Conservation (phyloP, 208 protist genomes). For the Leishmania lainsoni region DNA sequence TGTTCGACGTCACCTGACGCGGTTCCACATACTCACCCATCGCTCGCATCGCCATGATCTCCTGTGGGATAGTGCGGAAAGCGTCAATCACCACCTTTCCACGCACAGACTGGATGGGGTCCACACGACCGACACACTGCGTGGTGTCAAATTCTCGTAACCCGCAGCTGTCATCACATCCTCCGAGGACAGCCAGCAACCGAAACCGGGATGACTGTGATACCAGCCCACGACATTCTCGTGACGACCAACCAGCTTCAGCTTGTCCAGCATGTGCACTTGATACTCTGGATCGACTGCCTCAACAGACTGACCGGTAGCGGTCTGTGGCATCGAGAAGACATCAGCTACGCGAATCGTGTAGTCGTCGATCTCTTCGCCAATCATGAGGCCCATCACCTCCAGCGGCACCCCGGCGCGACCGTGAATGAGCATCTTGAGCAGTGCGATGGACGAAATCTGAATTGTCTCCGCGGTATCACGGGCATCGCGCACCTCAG, state of each 20-base stretch:
- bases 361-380: constrained; percentile 99
- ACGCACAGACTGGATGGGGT: constrained; percentile 99
- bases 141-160: constrained; percentile 98
- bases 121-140: constrained; percentile 99
- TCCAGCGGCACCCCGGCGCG: constrained; percentile 99
- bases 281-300: constrained; percentile 99
- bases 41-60: constrained; percentile 91
- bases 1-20: constrained; percentile 99
- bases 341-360: constrained; percentile 99
- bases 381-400: constrained; percentile 99
- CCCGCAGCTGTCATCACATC: constrained; percentile 99
- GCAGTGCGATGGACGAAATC: constrained; percentile 99
- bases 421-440: constrained; percentile 99
- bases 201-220: constrained; percentile 99
- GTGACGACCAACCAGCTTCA: constrained; percentile 97
- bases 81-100: constrained; percentile 99
- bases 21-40: constrained; percentile 88
- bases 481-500: constrained; percentile 55
- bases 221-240: constrained; percentile 99
- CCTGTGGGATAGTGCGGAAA: constrained; percentile 97
- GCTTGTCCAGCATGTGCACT: constrained; percentile 99
- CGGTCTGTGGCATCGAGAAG: constrained; percentile 99
- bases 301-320: constrained; percentile 98
- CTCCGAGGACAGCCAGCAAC: constrained; percentile 99
- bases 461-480: constrained; percentile 99